A percentile compares a stretch with the other conserved stretches of the same genome.
Evolutionary conservation across 257 asterid species (phyloP).

Genomic region (Haberlea rhodopensis): DNA sequence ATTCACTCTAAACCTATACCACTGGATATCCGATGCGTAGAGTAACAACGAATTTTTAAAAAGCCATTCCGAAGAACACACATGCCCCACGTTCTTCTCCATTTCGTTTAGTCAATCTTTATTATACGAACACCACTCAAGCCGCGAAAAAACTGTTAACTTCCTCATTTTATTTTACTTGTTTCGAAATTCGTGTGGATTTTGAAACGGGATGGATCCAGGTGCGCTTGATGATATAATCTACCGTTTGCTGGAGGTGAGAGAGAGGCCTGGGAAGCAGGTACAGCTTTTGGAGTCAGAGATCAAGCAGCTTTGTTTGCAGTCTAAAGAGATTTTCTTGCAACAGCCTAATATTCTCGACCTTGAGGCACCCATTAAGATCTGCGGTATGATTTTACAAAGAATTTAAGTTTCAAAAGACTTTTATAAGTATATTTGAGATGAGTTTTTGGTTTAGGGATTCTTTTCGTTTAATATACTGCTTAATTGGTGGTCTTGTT

Average conservation of each 20-base stretch:
- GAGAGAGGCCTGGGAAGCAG: constrained; percentile 80
- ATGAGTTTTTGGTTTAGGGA: too few species aligned
- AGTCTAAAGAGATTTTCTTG: constrained; percentile 66
- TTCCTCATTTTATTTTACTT: constrained; percentile 4
- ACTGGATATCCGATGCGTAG: too few species aligned
- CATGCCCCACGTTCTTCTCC: too few species aligned
- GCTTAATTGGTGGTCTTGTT: too few species aligned
- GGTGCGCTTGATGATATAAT: constrained; percentile 60
- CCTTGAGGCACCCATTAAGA: constrained; percentile 93
- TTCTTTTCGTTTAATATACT: too few species aligned
- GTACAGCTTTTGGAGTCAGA: constrained; percentile 83
- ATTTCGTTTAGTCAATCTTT: too few species aligned
- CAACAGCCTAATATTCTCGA: constrained; percentile 87
- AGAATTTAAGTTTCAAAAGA: neutral
- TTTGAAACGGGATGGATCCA: constrained; percentile 42
- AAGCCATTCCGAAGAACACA: too few species aligned
- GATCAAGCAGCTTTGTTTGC: constrained; percentile 71
- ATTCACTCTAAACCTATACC: too few species aligned
- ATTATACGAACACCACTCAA: neutral
- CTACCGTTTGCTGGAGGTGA: constrained; percentile 70
- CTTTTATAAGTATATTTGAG: neutral
- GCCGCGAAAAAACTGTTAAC: neutral
- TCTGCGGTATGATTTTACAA: constrained; percentile 52
- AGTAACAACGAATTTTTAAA: too few species aligned
- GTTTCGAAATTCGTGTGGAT: constrained; percentile 6